Percentiles rank a stretch among this genome's conserved stretches.
phyloP scores from a whole-genome alignment of 352 stramenopile genomes.

The Globisporangium emineosum region DNA sequence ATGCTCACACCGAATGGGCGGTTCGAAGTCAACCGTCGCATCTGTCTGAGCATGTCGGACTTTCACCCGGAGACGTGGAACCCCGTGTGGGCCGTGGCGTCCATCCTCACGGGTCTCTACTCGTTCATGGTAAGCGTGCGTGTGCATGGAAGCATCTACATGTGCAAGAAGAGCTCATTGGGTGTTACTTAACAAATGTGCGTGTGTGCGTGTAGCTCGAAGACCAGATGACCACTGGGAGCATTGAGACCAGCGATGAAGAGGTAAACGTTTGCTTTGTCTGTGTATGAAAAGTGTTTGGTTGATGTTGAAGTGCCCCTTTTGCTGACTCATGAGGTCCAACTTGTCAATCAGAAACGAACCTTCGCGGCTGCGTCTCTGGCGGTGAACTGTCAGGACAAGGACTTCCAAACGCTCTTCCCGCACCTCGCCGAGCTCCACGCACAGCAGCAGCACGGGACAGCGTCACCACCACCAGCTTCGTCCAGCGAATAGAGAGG shows the following conservation, averaged over 20 bases:
- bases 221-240: conserved; percentile 82
- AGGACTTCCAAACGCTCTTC: conserved; percentile 83
- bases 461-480: background rate
- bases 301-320: background rate
- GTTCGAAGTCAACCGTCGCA: conserved; percentile 90
- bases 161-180: too few relatives aligned
- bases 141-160: too few relatives aligned
- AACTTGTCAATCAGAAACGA: conserved; percentile 46
- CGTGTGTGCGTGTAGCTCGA: conserved; percentile 33
- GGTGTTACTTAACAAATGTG: background rate
- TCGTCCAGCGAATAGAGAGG: conserved; percentile 4
- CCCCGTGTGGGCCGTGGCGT: conserved; percentile 93
- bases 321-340: background rate
- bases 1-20: conserved; percentile 94
- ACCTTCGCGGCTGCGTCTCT: conserved; percentile 66
- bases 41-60: conserved; percentile 95
- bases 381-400: conserved; percentile 74
- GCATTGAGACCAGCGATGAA: conserved; percentile 74
- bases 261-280: conserved; percentile 30
- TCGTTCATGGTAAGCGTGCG: conserved; percentile 94
- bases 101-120: conserved; percentile 93
- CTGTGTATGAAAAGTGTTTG: conserved; percentile 11
- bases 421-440: conserved; percentile 76
- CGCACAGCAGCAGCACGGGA: conserved; percentile 13
- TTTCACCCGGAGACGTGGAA: conserved; percentile 96